These are phyloP conservation scores for Raphanus sativus DNA, from an alignment of 345 rosid genomes.

Conservation along the genomic window DNA sequence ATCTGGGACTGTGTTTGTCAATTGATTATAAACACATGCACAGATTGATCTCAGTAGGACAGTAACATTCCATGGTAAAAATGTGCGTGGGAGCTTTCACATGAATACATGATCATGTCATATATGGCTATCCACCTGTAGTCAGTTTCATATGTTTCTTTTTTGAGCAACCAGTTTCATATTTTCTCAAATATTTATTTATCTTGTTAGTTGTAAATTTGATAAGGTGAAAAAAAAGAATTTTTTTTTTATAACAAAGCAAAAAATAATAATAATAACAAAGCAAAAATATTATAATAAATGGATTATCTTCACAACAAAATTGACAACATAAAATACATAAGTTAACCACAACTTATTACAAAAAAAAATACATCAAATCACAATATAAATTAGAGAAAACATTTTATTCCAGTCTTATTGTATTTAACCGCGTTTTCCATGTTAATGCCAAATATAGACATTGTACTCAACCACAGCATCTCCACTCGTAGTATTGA, in stretches of 20 bases:
- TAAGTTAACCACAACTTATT: not conserved
- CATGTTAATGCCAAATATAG: conserved; percentile 12
- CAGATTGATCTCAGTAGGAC: not conserved
- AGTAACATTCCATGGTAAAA: not conserved
- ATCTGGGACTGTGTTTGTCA: not conserved
- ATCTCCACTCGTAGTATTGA: not conserved
- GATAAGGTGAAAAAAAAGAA: not conserved
- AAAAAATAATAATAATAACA: not conserved
- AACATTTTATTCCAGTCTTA: not conserved
- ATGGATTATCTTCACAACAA: not conserved
- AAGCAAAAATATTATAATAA: not conserved
- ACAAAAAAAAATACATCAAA: not conserved
- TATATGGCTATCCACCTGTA: not conserved
- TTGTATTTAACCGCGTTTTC: not conserved
- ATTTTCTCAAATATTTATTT: too few relatives aligned
- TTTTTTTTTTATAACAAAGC: not conserved
- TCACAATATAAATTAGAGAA: not conserved
- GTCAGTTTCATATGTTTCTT: not conserved
- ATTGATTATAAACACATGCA: not conserved
- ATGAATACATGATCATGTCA: not conserved
- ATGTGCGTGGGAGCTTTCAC: not conserved
- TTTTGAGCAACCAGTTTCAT: not conserved
- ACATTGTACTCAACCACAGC: conserved; percentile 30
- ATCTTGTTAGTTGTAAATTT: not conserved
- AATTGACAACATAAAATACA: not conserved